phyloP scores from a whole-genome alignment of 768 basidiomycete species.

The Tulasnella sp. region DNA sequence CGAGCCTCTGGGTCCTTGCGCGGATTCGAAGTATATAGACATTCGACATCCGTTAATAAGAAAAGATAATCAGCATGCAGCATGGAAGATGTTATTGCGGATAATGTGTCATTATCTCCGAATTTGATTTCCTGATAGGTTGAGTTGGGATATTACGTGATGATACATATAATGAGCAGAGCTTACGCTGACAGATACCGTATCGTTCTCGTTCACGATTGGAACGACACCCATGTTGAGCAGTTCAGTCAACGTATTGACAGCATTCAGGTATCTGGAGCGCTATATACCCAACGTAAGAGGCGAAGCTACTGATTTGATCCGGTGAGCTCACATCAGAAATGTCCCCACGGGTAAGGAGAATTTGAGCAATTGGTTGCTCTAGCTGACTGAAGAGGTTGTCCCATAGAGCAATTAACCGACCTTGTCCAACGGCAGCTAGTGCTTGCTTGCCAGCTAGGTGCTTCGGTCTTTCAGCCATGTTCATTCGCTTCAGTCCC shows the following conservation, averaged over 20 bases:
- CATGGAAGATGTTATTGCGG: constrained; percentile 95
- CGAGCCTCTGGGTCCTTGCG: constrained; percentile 74
- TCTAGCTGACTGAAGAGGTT: constrained; percentile 88
- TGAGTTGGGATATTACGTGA: neutral
- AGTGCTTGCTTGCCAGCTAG: constrained; percentile 90
- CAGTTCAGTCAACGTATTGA: constrained; percentile 87
- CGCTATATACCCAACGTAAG: too few relatives aligned
- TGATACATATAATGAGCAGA: neutral
- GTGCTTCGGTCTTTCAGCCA: constrained; percentile 66
- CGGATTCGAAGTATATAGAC: constrained; percentile 90
- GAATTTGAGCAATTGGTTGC: constrained; percentile 90
- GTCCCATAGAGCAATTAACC: constrained; percentile 94
- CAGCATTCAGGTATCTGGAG: constrained; percentile 90
- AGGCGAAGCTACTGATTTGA: too few relatives aligned
- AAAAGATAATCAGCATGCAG: constrained; percentile 96
- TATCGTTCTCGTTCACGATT: constrained; percentile 99
- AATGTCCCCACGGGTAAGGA: constrained; percentile 90
- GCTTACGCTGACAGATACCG: constrained; percentile 89
- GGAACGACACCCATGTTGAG: constrained; percentile 90
- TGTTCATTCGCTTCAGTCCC: constrained; percentile 81
- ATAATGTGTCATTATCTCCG: constrained; percentile 96
- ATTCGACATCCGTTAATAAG: constrained; percentile 91
- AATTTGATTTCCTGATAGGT: constrained; percentile 92
- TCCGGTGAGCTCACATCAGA: constrained; percentile 81
- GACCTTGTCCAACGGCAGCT: constrained; percentile 92